Percentiles rank a stretch among this genome's conserved stretches.
These are phyloP conservation scores for Halophytophthora polymorphica DNA, from an alignment of 352 stramenopile species.

Conservation along the genomic window DNA sequence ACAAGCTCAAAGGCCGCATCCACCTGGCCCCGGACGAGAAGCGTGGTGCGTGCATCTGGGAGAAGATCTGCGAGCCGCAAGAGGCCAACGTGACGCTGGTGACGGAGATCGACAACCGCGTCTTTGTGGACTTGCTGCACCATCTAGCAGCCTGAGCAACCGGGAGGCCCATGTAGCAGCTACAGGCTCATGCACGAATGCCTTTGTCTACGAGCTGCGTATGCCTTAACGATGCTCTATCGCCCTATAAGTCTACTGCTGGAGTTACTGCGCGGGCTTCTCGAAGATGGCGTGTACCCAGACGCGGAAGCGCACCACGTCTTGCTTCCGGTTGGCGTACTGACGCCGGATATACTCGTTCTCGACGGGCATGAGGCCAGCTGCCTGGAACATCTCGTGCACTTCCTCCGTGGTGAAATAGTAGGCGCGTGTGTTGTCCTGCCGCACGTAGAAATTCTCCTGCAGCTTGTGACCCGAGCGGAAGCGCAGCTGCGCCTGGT, in stretches of 20 bases:
- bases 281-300: constrained; percentile 87
- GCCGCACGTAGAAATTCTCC: constrained; percentile 94
- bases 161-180: neutral
- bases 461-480: constrained; percentile 82
- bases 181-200: neutral
- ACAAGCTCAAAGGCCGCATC: constrained; percentile 43
- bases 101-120: constrained; percentile 50
- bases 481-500: constrained; percentile 95
- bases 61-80: constrained; percentile 23
- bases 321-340: constrained; percentile 85
- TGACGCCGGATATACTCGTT: constrained; percentile 87
- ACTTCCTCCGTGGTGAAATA: constrained; percentile 92
- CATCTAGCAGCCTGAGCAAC: constrained; percentile 27
- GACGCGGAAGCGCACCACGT: constrained; percentile 83
- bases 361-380: constrained; percentile 63
- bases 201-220: neutral
- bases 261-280: constrained; percentile 42
- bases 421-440: constrained; percentile 95
- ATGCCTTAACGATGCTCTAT: constrained; percentile 4
- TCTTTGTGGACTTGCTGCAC: constrained; percentile 63
- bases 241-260: constrained; percentile 4
- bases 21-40: constrained; percentile 52
- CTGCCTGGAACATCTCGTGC: constrained; percentile 49
- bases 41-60: constrained; percentile 54
- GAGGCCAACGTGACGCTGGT: constrained; percentile 66